Evolutionary conservation across 352 stramenopile genomes (phyloP).

Genomic region (Phytophthora citrophthora): DNA sequence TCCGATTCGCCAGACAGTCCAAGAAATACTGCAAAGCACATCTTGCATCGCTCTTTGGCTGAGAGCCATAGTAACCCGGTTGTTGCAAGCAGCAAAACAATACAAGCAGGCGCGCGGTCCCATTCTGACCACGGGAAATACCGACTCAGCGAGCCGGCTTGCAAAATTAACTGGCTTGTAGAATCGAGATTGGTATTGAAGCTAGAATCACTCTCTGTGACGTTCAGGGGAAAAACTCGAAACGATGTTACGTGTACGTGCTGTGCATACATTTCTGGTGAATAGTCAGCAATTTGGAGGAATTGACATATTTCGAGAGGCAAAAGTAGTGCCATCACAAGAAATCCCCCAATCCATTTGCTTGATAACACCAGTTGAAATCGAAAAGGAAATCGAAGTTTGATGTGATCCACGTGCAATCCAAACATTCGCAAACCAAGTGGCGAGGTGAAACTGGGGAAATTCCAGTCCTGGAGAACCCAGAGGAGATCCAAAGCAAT

Average conservation of each 20-base stretch:
- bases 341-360: conserved; percentile 55
- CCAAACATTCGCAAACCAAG: conserved; percentile 50
- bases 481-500: conserved; percentile 57
- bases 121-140: conserved; percentile 59
- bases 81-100: conserved; percentile 31
- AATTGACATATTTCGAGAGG: conserved; percentile 61
- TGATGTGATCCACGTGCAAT: conserved; percentile 38
- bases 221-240: conserved; percentile 31
- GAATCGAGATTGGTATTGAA: conserved; percentile 6
- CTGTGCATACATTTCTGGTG: conserved; percentile 41
- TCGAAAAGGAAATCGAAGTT: conserved; percentile 16
- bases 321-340: conserved; percentile 55
- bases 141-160: conserved; percentile 51
- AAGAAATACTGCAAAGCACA: conserved; percentile 42
- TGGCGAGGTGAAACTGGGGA: conserved; percentile 51
- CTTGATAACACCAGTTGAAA: conserved; percentile 42
- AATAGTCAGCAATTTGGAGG: conserved; percentile 50
- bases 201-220: conserved; percentile 1
- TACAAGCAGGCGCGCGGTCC: conserved; percentile 48
- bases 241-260: conserved; percentile 31
- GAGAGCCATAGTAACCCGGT: conserved; percentile 40
- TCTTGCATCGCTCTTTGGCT: conserved; percentile 45
- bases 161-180: conserved; percentile 27
- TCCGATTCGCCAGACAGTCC: conserved; percentile 19
- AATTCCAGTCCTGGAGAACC: conserved; percentile 58